These are phyloP conservation scores for Breviolum minutum DNA, from an alignment of 73 alveolate species.

Conservation along the genomic window DNA sequence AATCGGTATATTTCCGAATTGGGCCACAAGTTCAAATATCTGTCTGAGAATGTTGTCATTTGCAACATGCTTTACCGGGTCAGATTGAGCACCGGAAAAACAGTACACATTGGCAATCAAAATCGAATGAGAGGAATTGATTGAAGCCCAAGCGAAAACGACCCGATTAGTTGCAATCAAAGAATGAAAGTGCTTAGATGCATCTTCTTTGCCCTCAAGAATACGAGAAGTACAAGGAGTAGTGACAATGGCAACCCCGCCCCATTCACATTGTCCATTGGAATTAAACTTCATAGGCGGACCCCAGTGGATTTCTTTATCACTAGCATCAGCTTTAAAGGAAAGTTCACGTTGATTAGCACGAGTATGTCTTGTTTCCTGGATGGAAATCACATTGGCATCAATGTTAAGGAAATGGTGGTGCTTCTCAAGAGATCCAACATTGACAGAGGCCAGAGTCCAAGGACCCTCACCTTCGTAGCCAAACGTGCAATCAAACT, in stretches of 20 bases:
- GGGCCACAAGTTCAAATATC: no score
- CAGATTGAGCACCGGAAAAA: neutral
- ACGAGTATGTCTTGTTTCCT: neutral
- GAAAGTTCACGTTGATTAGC: neutral
- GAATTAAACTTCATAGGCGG: neutral
- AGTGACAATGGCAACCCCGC: neutral
- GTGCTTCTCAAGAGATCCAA: neutral
- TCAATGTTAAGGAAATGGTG: neutral
- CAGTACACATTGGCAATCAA: neutral
- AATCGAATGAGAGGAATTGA: neutral
- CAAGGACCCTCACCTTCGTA: neutral
- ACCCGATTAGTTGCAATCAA: neutral
- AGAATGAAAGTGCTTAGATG: neutral
- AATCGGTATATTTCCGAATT: no score
- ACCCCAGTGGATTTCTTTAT: neutral
- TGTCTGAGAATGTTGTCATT: no score
- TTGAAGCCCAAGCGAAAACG: neutral
- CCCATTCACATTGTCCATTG: neutral
- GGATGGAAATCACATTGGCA: neutral
- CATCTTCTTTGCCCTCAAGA: neutral
- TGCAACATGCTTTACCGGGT: no score
- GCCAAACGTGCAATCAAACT: neutral
- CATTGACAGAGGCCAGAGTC: neutral
- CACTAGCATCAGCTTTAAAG: neutral
- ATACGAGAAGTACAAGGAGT: neutral